These are phyloP conservation scores for Sugiyamaella paludigena DNA, from an alignment of 1,139 yeast species.

Conservation along the genomic window DNA sequence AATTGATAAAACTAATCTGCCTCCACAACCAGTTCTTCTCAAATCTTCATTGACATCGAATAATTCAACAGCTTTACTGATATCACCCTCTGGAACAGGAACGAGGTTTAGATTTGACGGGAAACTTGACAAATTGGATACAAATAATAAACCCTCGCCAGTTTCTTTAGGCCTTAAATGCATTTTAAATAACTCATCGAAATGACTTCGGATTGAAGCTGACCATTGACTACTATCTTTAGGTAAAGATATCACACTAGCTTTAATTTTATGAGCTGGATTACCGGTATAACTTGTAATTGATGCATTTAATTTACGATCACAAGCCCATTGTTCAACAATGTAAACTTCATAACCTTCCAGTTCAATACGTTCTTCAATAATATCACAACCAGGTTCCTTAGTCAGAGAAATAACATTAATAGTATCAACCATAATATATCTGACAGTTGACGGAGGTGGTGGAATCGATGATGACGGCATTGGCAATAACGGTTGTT, in stretches of 20 bases:
- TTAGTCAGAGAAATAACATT: slow-evolving; percentile 20
- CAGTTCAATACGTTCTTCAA: slow-evolving; percentile 24
- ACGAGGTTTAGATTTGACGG: slow-evolving; percentile 73
- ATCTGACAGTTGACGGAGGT: slow-evolving; percentile 8
- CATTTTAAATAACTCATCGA: slow-evolving; percentile 61
- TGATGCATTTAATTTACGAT: slow-evolving; percentile 62
- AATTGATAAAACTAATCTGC: slow-evolving; percentile 72
- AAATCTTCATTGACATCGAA: slow-evolving; percentile 76
- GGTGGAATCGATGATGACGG: neutral
- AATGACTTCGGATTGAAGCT: slow-evolving; percentile 50
- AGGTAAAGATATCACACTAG: slow-evolving; percentile 59
- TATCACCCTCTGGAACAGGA: slow-evolving; percentile 65
- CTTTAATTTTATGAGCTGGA: slow-evolving; percentile 57
- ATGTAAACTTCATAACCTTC: slow-evolving; percentile 81
- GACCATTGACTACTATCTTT: slow-evolving; percentile 59
- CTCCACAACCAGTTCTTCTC: slow-evolving; percentile 76
- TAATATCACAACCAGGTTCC: slow-evolving; percentile 23
- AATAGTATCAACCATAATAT: slow-evolving; percentile 23
- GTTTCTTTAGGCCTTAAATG: slow-evolving; percentile 58
- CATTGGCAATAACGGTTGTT: neutral
- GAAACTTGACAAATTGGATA: slow-evolving; percentile 75
- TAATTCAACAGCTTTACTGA: slow-evolving; percentile 45
- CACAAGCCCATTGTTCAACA: slow-evolving; percentile 91
- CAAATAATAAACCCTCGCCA: slow-evolving; percentile 59
- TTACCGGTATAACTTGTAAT: slow-evolving; percentile 87